phyloP scores from a whole-genome alignment of 2,329 filamentous ascomycete genomes.

The Grosmannia huntii region DNA sequence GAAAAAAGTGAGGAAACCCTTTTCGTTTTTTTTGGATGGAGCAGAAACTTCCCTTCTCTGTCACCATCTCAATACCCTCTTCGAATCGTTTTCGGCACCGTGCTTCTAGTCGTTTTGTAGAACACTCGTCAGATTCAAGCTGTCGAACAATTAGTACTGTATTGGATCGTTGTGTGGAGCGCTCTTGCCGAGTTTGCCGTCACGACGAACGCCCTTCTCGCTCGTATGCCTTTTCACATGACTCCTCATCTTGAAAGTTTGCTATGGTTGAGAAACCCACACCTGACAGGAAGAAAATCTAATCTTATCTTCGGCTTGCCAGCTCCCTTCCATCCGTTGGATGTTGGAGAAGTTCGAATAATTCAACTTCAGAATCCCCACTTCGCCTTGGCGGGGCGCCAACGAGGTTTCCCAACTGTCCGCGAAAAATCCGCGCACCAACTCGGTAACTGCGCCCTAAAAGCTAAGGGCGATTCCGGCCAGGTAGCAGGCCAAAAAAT shows the following conservation, averaged over 20 bases:
- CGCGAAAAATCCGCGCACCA: constrained; percentile 11
- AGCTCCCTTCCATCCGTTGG: neutral
- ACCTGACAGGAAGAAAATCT: neutral
- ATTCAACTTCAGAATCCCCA: neutral
- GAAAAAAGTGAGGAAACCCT: too few relatives aligned
- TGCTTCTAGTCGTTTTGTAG: too few relatives aligned
- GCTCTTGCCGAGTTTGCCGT: neutral
- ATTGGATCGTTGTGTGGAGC: neutral
- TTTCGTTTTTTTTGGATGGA: too few relatives aligned
- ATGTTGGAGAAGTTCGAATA: neutral
- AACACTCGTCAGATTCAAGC: too few relatives aligned
- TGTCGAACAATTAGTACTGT: too few relatives aligned
- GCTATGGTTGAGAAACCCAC: neutral
- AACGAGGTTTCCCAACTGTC: constrained; percentile 2
- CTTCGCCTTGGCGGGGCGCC: constrained; percentile 9
- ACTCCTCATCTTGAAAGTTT: neutral
- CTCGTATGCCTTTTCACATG: neutral
- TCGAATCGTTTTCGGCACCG: too few relatives aligned
- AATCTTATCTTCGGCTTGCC: neutral
- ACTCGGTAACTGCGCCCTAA: constrained; percentile 8
- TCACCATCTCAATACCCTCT: too few relatives aligned
- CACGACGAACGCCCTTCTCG: neutral
- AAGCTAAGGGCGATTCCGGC: constrained; percentile 10
- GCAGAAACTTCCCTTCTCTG: too few relatives aligned
- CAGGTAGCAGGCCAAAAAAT: constrained; percentile 7